Base-by-base conservation (phyloP, 306 rosid species). In the Luffa aegyptiaca region DNA sequence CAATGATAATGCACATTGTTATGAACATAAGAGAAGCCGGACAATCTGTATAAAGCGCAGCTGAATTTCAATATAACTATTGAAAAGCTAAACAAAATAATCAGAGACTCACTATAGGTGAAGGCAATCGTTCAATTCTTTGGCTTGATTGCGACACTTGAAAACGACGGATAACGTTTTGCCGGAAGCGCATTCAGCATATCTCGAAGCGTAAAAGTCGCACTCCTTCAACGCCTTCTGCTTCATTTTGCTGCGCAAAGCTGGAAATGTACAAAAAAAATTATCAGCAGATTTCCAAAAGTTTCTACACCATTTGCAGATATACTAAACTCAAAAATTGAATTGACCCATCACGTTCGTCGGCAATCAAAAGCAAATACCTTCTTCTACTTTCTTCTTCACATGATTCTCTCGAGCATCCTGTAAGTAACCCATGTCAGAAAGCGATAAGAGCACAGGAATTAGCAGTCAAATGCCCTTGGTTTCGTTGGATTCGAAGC, bases 341-440 rank as follows among this genome's bases (percentile, higher is more conserved):
- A n/a, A 37, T 20, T 20, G 51, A n/a, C 37, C 14, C 55, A 55
- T 53, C 8, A 5, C 10, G 8, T 72, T 46, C 57, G 10, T 31
- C n/a, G 26, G 57, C 57, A 35, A 76, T 75, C 7, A 55, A 37
- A 10, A n/a, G 37, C 51, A 55, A 68, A 41, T 68, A 95, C 97
- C 99, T 93, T 91, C 98, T 85, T 93, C 99, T 3, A 87, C 99
- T 81, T 95, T 95, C 97, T 95, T 95, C 96, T 95, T 95, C 58
- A 93, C 99, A 75, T 93, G 97, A 87, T 95, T 95, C 64, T 93
- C 87, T 46, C 97, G 97, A 57, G 99, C 99, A 61, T 95, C 92
- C 82, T 93, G 90, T 46, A 93, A 44, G 83, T 83, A 88, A 6
- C 99, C 96, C 99, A 93, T 95, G 58, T 57, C 65, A 57, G 79